Conservation (phyloP, 768 basidiomycete species). For the Kwoniella europaea region DNA sequence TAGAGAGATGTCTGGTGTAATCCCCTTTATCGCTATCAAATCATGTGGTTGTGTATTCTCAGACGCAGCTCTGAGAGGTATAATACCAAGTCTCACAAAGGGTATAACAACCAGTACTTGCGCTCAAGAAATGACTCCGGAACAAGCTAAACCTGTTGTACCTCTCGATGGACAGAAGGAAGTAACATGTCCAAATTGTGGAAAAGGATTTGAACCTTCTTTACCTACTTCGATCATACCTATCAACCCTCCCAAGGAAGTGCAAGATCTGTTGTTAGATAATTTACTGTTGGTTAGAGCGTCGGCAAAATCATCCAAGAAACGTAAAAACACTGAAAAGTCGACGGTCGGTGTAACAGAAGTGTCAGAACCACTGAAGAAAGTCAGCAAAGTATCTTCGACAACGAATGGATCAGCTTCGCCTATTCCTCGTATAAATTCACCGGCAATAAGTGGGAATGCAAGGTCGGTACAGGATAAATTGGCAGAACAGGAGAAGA, state of each 20-base stretch:
- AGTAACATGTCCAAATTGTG: conserved; percentile 50
- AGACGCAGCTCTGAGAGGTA: conserved; percentile 76
- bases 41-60: conserved; percentile 92
- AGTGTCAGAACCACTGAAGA: conserved; percentile 9
- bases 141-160: conserved; percentile 32
- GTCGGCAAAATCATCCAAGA: conserved; percentile 48
- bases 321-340: conserved; percentile 30
- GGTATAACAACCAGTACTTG: conserved; percentile 65
- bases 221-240: conserved; percentile 29
- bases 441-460: conserved; percentile 11
- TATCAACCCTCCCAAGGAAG: conserved; percentile 50
- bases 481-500: conserved; percentile 78
- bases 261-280: conserved; percentile 44
- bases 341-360: conserved; percentile 2
- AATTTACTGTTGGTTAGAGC: conserved; percentile 32
- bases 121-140: conserved; percentile 51
- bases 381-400: neutral
- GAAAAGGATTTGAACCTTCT: conserved; percentile 45
- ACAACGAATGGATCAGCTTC: neutral
- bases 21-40: conserved; percentile 84
- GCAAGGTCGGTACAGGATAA: conserved; percentile 71
- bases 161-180: conserved; percentile 19
- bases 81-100: conserved; percentile 76
- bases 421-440: conserved; percentile 3
- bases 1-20: conserved; percentile 90